Evolutionary conservation across 108 stramenopile genomes (phyloP), one percentile per base, ranked within the genome.

Genomic region (Asterionellopsis glacialis): DNA sequence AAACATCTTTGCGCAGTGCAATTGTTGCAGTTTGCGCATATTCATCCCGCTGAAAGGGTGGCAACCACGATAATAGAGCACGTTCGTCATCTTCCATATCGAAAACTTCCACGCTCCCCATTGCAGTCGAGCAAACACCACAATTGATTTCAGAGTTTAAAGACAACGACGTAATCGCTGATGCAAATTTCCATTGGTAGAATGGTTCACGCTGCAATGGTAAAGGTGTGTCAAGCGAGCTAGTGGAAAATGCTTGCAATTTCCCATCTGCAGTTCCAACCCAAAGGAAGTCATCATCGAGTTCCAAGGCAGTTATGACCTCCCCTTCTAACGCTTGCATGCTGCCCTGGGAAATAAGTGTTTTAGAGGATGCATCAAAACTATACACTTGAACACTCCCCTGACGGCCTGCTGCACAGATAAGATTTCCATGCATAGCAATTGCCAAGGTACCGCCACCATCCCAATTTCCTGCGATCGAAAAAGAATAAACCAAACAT

Each of bases 221-320:
- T 57, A 71, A 51, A 6, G 70, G 70, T 19, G 51, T 27, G 18
- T 26, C 57, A 25, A 23, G 16, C 27, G 38, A 40, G 18, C 16
- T 40, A 5, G 49, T 13, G 1, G 61, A 19, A 65, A 40, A 72
- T 11, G 39, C 58, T 9, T 60, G 64, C 11, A 72, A 1, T 16
- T 39, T 13, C 1, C 70, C 70, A 51, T 58, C 58, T 43, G 58
- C 21, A 16, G 39, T 66, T 45, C 58, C 70, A 9, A 72, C 70
- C 64, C 64, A 72, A 0, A 72, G 50, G 26, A 40, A 59, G 10
- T 70, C 63, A 11, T 70, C 63, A 40, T 70, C 69, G 38, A 72
- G 51, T 11, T 72, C 18, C 28, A 65, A 50, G 38, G 38, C 12
- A 11, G 64, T 65, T 13, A 60, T 64, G 5, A 65, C 26, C 13